These are phyloP conservation scores for Neurospora sublineolata DNA, from an alignment of 495 filamentous ascomycete species.

Conservation along the genomic window DNA sequence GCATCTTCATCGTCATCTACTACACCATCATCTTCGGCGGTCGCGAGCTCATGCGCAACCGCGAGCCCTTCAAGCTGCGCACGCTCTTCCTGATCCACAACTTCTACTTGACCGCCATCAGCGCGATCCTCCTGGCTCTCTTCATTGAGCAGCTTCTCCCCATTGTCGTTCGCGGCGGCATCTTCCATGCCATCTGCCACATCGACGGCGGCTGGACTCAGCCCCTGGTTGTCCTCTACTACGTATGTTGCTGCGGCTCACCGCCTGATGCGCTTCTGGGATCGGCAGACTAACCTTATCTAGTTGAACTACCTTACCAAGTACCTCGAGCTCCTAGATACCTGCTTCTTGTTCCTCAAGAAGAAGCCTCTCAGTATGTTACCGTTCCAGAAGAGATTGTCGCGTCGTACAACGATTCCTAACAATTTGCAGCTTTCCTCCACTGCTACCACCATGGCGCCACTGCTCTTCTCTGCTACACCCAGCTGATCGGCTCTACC, in stretches of 20 bases:
- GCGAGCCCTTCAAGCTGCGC: slow-evolving; percentile 55
- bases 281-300: slow-evolving; percentile 19
- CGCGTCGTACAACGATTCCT: slow-evolving; percentile 4
- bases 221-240: slow-evolving; percentile 65
- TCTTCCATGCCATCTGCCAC: slow-evolving; percentile 65
- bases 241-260: slow-evolving; percentile 40
- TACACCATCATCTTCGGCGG: slow-evolving; percentile 69
- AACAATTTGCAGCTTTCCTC: slow-evolving; percentile 53
- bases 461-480: slow-evolving; percentile 76
- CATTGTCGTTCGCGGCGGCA: slow-evolving; percentile 51
- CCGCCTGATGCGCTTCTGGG: background rate
- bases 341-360: slow-evolving; percentile 73
- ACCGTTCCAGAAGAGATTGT: background rate
- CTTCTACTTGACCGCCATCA: slow-evolving; percentile 64
- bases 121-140: slow-evolving; percentile 51
- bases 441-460: slow-evolving; percentile 81
- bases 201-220: slow-evolving; percentile 67
- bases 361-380: slow-evolving; percentile 71
- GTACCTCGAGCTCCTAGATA: slow-evolving; percentile 72
- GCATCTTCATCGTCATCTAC: slow-evolving; percentile 54
- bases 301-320: slow-evolving; percentile 73
- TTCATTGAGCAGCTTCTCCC: slow-evolving; percentile 67
- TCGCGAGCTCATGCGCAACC: slow-evolving; percentile 58
- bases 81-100: slow-evolving; percentile 70
- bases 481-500: slow-evolving; percentile 68